phyloP scores from a whole-genome alignment of 768 basidiomycete genomes.

The Leccinellum albellum region DNA sequence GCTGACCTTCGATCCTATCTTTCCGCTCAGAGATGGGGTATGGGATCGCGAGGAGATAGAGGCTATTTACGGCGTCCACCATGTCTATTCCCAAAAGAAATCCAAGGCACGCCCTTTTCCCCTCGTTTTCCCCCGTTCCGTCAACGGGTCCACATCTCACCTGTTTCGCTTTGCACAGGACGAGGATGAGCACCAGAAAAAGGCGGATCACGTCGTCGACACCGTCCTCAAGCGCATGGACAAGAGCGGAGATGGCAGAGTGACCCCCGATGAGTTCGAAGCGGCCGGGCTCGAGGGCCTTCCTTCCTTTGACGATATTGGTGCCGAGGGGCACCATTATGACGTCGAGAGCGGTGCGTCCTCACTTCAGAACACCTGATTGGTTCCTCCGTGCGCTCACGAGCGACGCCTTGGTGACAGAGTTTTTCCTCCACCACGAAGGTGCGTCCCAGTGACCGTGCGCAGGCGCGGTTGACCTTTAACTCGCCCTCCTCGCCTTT shows the following conservation, averaged over 20 bases:
- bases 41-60: slow-evolving; percentile 90
- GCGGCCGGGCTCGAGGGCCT: slow-evolving; percentile 69
- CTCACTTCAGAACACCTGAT: background rate
- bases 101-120: slow-evolving; percentile 47
- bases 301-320: slow-evolving; percentile 79
- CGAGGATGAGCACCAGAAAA: slow-evolving; percentile 73
- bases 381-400: slow-evolving; percentile 1
- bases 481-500: background rate
- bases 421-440: slow-evolving; percentile 98
- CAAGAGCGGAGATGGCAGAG: slow-evolving; percentile 65
- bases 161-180: slow-evolving; percentile 40
- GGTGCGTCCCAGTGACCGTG: slow-evolving; percentile 42
- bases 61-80: slow-evolving; percentile 94
- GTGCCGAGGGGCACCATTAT: slow-evolving; percentile 91
- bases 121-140: background rate
- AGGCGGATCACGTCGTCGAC: slow-evolving; percentile 75
- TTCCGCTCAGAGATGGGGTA: slow-evolving; percentile 58
- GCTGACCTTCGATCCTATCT: background rate
- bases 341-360: slow-evolving; percentile 82
- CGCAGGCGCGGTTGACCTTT: background rate
- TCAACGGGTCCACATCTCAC: background rate
- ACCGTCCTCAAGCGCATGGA: slow-evolving; percentile 71
- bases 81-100: slow-evolving; percentile 80
- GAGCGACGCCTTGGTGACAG: slow-evolving; percentile 31
- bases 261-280: slow-evolving; percentile 68